Evolutionary conservation across 1,284 basidiomycete species (phyloP), one percentile per base, ranked within the genome.

Genomic region (Leccinum pachyderme): DNA sequence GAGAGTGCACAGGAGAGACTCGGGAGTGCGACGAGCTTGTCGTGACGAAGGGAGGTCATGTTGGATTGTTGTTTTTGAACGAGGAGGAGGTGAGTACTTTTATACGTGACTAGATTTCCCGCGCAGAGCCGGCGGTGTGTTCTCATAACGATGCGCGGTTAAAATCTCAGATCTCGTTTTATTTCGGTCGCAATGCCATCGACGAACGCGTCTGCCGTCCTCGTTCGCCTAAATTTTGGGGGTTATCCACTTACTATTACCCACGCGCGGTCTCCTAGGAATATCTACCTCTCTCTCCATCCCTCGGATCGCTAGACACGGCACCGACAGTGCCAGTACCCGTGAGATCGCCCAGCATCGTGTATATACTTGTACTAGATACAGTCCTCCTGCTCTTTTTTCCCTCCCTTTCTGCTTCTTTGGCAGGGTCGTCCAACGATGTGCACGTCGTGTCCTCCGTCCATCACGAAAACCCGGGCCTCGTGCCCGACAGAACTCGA

Each of bases 1-100:
- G 84, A 82, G 54, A 90, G 80, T 1, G 81, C 79, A 48, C 76
- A 81, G 13, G 87, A 83, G 49, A 90, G 74, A 61, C 82, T 84
- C 15, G 88, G 88, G 61, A 87, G 82, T 8, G 87, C 76, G 70
- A 87, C 76, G 63, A 89, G 76, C 53, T 75, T 80, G 65, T 80
- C 77, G 61, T 78, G 65, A 53, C 75, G 59, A 8, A 62, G 59
- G 43, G 66, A 32, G 5, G 66, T 41, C 63, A 64, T 18, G 18
- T 18, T 18, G 18, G 18, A 18, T 18, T 18, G 18, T 18, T 18
- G 18, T 63, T 41, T 22, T 22, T 39, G 37, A 39, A 39, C 6
- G 37, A 3, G 18, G 9, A 13, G 3, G 18, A 7, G 25, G 7
- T n/a, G 41, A 18, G 56, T 64, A 64, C 62, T 64, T 64, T 63